Percentiles rank a stretch among this genome's conserved stretches.
phyloP scores from a whole-genome alignment of 2,329 filamentous ascomycete species.

The Alternaria burnsii region DNA sequence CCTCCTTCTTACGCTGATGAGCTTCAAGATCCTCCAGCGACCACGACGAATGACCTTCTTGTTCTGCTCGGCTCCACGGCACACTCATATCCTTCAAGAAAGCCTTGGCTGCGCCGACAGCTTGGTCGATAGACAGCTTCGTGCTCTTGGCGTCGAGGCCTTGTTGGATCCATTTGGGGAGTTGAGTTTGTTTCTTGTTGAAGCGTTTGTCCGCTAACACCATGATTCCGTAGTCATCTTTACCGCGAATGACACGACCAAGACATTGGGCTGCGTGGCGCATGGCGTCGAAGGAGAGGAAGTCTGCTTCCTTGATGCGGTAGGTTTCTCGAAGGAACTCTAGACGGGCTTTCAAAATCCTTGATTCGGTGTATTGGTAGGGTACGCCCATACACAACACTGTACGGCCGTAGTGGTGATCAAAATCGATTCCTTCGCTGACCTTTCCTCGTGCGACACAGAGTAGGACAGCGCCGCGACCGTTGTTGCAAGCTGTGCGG shows the following conservation, averaged over 20 bases:
- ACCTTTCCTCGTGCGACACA: constrained; percentile 98
- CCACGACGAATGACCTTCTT: constrained; percentile 95
- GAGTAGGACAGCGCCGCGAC: constrained; percentile 88
- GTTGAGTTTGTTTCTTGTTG: constrained; percentile 85
- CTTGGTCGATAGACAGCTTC: constrained; percentile 95
- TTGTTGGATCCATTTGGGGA: constrained; percentile 97
- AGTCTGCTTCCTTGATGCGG: constrained; percentile 95
- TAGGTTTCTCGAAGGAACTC: constrained; percentile 98
- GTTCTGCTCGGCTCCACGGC: constrained; percentile 81
- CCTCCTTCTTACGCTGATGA: constrained; percentile 78
- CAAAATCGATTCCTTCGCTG: constrained; percentile 97
- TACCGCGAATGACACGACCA: constrained; percentile 91
- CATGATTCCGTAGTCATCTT: constrained; percentile 99
- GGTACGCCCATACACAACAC: constrained; percentile 97
- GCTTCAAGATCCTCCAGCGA: constrained; percentile 77
- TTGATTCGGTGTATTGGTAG: constrained; percentile 98
- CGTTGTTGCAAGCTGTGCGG: constrained; percentile 96
- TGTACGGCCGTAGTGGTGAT: constrained; percentile 96
- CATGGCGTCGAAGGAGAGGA: constrained; percentile 98
- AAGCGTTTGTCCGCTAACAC: constrained; percentile 94
- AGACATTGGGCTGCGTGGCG: constrained; percentile 97
- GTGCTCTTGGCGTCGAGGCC: constrained; percentile 84
- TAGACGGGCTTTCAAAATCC: constrained; percentile 92
- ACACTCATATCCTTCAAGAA: constrained; percentile 93
- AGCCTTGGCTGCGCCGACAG: constrained; percentile 84